Percentiles rank a stretch among this genome's conserved stretches.
Conservation (phyloP, 768 basidiomycete genomes). For the Mycena epipterygia region DNA sequence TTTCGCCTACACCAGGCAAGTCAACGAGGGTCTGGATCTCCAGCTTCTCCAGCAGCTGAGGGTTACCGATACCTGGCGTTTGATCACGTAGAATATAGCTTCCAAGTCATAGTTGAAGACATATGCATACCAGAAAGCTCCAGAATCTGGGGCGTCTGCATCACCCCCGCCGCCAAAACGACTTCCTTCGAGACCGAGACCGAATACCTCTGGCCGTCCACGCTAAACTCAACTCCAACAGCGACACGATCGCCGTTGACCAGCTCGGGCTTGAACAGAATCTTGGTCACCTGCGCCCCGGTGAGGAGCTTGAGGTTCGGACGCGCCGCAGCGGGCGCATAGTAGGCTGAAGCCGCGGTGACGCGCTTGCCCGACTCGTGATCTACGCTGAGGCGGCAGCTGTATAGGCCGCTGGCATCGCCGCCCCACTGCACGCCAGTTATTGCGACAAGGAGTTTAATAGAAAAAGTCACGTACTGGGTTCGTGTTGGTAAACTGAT, state of each 20-base stretch:
- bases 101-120: no score
- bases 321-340: neutral
- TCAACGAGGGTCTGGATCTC: constrained; percentile 42
- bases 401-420: constrained; percentile 3
- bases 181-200: constrained; percentile 16
- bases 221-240: constrained; percentile 15
- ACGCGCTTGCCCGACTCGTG: constrained; percentile 9
- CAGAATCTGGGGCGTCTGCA: constrained; percentile 15
- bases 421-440: constrained; percentile 5
- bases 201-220: neutral
- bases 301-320: constrained; percentile 12
- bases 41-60: constrained; percentile 24
- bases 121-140: constrained; percentile 25
- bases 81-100: constrained; percentile 30
- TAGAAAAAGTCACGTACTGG: neutral
- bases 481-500: constrained; percentile 13
- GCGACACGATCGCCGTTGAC: constrained; percentile 5
- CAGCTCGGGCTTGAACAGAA: constrained; percentile 14
- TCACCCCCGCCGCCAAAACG: constrained; percentile 10
- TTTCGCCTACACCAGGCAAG: constrained; percentile 49
- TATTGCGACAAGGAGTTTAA: neutral
- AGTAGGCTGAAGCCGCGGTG: constrained; percentile 15
- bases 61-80: constrained; percentile 40
- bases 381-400: neutral
- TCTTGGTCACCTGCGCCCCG: constrained; percentile 22